Percentiles rank a stretch among this genome's conserved stretches.
These are phyloP conservation scores for Sonneratia caseolaris DNA, from an alignment of 345 rosid genomes.

Conservation along the genomic window DNA sequence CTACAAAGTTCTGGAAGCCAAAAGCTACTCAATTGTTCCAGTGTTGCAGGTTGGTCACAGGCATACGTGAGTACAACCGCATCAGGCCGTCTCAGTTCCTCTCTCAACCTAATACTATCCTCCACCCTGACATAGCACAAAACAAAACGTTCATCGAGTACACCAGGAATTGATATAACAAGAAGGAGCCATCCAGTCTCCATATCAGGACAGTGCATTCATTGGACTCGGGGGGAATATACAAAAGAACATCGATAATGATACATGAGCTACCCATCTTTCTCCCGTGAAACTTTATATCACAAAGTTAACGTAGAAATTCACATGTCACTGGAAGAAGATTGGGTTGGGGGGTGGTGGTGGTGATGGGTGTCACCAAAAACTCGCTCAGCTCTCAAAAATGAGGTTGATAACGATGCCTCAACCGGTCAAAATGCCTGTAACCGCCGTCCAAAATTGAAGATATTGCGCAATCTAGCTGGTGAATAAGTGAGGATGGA, in stretches of 20 bases:
- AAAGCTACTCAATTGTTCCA: slow-evolving; percentile 51
- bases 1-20: slow-evolving; percentile 80
- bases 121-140: slow-evolving; percentile 34
- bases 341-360: too few relatives aligned
- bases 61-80: slow-evolving; percentile 84
- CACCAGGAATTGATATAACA: not conserved
- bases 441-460: not conserved
- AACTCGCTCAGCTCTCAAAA: not conserved
- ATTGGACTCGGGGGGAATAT: not conserved
- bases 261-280: not conserved
- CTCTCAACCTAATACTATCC: slow-evolving; percentile 49
- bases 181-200: not conserved
- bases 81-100: slow-evolving; percentile 68
- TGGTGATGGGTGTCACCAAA: too few relatives aligned
- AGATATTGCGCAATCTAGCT: not conserved
- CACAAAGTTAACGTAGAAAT: not conserved
- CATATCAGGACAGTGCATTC: not conserved
- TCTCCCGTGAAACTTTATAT: not conserved
- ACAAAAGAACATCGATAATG: not conserved
- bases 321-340: not conserved
- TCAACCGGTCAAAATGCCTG: not conserved
- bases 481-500: not conserved
- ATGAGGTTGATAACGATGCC: not conserved
- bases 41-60: slow-evolving; percentile 52
- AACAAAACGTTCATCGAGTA: not conserved